Evolutionary conservation across 225 moss, liverwort and hornwort species (phyloP).

Genomic region (Sphagnum tenellum): DNA sequence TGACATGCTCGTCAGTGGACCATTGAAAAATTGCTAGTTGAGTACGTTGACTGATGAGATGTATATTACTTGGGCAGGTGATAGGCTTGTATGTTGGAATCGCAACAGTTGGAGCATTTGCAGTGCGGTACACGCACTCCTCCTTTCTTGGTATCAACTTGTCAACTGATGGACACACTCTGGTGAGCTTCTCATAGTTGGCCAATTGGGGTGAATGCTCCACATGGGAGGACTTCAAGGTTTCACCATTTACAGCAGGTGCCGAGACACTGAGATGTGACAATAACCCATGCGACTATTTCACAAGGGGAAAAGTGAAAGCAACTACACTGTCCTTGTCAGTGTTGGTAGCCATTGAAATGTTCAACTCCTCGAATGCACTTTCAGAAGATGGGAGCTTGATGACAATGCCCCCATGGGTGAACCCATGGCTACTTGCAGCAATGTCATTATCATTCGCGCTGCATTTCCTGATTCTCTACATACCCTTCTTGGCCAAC

Average conservation of each 20-base stretch:
- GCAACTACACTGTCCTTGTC: conserved; percentile 76
- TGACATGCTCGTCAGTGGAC: conserved; percentile 88
- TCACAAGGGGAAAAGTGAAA: conserved; percentile 72
- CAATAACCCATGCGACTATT: conserved; percentile 72
- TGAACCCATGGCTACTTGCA: conserved; percentile 62
- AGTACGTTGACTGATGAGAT: conserved; percentile 87
- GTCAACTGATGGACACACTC: conserved; percentile 60
- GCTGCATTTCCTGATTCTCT: conserved; percentile 81
- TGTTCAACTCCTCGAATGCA: conserved; percentile 87
- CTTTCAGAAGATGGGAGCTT: conserved; percentile 82
- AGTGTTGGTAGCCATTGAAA: conserved; percentile 58
- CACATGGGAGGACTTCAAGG: conserved; percentile 65
- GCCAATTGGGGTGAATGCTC: conserved; percentile 68
- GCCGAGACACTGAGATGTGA: conserved; percentile 45
- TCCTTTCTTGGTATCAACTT: conserved; percentile 46
- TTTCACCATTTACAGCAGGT: conserved; percentile 40
- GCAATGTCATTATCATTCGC: conserved; percentile 74
- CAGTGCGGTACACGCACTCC: conserved; percentile 63
- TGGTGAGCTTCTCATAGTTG: conserved; percentile 63
- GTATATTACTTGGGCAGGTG: conserved; percentile 76
- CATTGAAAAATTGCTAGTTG: conserved; percentile 88
- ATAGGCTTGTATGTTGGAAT: conserved; percentile 78
- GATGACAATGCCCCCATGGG: conserved; percentile 75
- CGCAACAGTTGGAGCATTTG: conserved; percentile 76
- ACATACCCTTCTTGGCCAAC: conserved; percentile 63